phyloP scores from a whole-genome alignment of 371 early-diverging fungal genomes.

The Capillidium heterosporum region DNA sequence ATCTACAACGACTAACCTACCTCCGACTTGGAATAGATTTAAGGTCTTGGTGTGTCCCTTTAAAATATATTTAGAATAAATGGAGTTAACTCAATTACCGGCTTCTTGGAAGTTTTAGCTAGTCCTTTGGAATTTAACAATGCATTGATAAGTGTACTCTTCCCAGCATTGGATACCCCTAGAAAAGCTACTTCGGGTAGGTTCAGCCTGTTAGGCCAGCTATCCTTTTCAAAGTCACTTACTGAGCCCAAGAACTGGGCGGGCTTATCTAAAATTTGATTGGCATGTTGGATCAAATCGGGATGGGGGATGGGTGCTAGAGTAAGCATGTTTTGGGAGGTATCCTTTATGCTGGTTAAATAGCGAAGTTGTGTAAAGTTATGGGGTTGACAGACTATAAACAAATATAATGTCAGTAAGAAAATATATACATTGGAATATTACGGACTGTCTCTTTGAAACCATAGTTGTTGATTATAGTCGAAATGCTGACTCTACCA shows the following conservation, averaged over 20 bases:
- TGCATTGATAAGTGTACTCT: not conserved
- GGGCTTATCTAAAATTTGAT: not conserved
- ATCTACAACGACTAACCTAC: conserved; percentile 41
- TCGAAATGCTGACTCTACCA: too few species aligned
- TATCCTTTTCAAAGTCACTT: not conserved
- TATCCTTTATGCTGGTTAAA: too few species aligned
- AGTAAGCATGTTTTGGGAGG: not conserved
- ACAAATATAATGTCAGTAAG: too few species aligned
- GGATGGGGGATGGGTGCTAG: conserved; percentile 2
- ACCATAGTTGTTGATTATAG: too few species aligned
- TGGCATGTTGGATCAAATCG: not conserved
- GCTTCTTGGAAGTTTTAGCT: conserved; percentile 2
- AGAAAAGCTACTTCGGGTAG: not conserved
- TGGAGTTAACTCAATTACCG: not conserved
- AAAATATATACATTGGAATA: too few species aligned
- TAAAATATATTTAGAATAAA: not conserved
- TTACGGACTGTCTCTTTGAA: too few species aligned
- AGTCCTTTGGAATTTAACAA: not conserved
- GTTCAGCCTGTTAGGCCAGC: not conserved
- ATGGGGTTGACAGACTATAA: too few species aligned
- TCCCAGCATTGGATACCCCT: not conserved
- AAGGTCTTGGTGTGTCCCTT: conserved; percentile 51
- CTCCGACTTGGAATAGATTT: conserved; percentile 44
- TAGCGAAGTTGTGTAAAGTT: too few species aligned
- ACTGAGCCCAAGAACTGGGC: conserved; percentile 1